Evolutionary conservation across 768 basidiomycete genomes (phyloP).

Genomic region (Pisolithus sp.): DNA sequence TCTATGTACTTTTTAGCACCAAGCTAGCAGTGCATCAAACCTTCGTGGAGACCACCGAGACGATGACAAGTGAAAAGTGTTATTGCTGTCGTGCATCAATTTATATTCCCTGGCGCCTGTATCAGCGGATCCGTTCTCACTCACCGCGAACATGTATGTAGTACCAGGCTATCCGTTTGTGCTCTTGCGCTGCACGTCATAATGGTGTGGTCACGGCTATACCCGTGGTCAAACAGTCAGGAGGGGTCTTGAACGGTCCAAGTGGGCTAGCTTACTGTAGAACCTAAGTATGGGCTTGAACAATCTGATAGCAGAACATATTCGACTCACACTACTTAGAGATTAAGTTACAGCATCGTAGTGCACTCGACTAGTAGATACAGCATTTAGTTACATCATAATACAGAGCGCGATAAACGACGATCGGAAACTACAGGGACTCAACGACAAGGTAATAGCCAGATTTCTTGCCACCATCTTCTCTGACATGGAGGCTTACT

Average conservation of each 20-base stretch:
- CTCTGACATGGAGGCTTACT: conserved; percentile 11
- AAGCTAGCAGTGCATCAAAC: conserved; percentile 23
- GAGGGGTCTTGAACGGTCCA: too few relatives aligned
- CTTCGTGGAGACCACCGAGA: conserved; percentile 19
- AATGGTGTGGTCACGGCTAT: too few relatives aligned
- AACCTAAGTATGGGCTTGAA: too few relatives aligned
- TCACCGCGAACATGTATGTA: not conserved
- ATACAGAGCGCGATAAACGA: not conserved
- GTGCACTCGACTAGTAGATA: too few relatives aligned
- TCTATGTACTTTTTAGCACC: conserved; percentile 12
- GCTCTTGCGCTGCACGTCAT: not conserved
- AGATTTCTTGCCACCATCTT: conserved; percentile 2
- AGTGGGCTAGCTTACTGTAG: too few relatives aligned
- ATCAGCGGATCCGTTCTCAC: conserved; percentile 10
- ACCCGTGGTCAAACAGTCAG: too few relatives aligned
- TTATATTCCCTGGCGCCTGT: conserved; percentile 7
- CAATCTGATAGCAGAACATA: too few relatives aligned
- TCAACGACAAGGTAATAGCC: conserved; percentile 18
- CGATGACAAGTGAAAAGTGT: conserved; percentile 6
- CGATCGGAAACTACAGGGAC: conserved; percentile 15
- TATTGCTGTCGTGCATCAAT: not conserved
- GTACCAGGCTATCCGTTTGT: not conserved
- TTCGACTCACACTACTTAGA: too few relatives aligned
- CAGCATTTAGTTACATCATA: too few relatives aligned
- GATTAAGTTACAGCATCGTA: too few relatives aligned